Evolutionary conservation across 2,329 filamentous ascomycete species (phyloP).

Genomic region (Claviceps sp.): DNA sequence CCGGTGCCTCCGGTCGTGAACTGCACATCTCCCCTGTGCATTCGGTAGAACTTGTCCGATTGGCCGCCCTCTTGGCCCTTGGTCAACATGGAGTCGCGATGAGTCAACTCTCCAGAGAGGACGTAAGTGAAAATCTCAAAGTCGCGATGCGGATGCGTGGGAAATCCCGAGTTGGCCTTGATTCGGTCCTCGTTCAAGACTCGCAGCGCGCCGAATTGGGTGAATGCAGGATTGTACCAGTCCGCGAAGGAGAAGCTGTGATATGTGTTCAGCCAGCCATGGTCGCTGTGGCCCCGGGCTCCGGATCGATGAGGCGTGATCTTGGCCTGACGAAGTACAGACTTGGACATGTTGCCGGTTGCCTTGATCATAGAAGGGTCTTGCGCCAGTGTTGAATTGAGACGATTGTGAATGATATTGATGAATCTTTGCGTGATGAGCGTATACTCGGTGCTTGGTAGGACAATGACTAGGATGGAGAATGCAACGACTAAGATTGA

Average conservation of each 20-base stretch:
- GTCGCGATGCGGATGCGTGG: slow-evolving; percentile 72
- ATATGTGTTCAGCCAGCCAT: slow-evolving; percentile 80
- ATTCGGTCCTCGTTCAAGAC: slow-evolving; percentile 88
- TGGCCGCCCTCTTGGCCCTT: slow-evolving; percentile 48
- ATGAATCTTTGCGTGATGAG: slow-evolving; percentile 6
- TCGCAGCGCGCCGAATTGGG: slow-evolving; percentile 60
- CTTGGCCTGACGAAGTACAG: slow-evolving; percentile 48
- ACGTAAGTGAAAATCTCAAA: slow-evolving; percentile 88
- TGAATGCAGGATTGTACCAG: slow-evolving; percentile 53
- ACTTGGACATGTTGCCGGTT: slow-evolving; percentile 43
- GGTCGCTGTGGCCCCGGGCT: slow-evolving; percentile 61
- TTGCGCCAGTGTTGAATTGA: neutral
- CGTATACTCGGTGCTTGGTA: slow-evolving; percentile 6
- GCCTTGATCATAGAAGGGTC: slow-evolving; percentile 21
- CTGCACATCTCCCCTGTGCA: slow-evolving; percentile 72
- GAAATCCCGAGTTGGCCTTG: slow-evolving; percentile 60
- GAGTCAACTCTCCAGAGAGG: slow-evolving; percentile 72
- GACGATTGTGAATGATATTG: slow-evolving; percentile 3
- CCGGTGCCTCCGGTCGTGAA: slow-evolving; percentile 80
- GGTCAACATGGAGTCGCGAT: slow-evolving; percentile 73
- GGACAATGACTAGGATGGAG: slow-evolving; percentile 23
- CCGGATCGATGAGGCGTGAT: slow-evolving; percentile 62
- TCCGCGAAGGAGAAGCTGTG: slow-evolving; percentile 76
- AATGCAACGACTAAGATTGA: slow-evolving; percentile 24
- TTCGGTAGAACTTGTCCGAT: slow-evolving; percentile 53